phyloP scores from a whole-genome alignment of 352 stramenopile genomes.

The Phytopythium vexans region DNA sequence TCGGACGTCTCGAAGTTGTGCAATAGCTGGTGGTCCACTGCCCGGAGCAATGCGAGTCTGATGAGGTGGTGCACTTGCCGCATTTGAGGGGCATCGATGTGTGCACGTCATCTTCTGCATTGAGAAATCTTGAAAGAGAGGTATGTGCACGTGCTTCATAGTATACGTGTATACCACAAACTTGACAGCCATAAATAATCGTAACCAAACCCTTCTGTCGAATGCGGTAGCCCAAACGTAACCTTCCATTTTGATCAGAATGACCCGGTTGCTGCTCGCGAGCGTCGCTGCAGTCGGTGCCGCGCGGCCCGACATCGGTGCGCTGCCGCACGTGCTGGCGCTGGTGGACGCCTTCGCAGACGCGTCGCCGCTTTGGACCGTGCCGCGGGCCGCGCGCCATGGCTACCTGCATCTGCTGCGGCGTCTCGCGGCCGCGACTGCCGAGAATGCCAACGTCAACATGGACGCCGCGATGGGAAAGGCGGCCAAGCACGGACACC shows the following conservation, averaged over 20 bases:
- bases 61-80: too few species aligned
- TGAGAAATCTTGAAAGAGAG: too few species aligned
- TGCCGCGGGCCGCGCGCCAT: slow-evolving; percentile 29
- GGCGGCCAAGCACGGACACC: slow-evolving; percentile 30
- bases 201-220: neutral
- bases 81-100: too few species aligned
- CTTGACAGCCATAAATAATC: too few species aligned
- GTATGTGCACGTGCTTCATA: too few species aligned
- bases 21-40: too few species aligned
- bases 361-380: slow-evolving; percentile 29
- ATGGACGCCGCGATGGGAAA: slow-evolving; percentile 34
- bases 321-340: slow-evolving; percentile 37
- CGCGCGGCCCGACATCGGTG: slow-evolving; percentile 12
- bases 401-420: slow-evolving; percentile 39
- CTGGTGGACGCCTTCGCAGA: slow-evolving; percentile 33
- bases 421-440: slow-evolving; percentile 21
- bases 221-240: too few species aligned
- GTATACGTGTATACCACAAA: too few species aligned
- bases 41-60: too few species aligned
- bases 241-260: neutral
- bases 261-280: slow-evolving; percentile 2
- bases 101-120: too few species aligned
- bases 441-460: slow-evolving; percentile 16
- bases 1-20: too few species aligned
- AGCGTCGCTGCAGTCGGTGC: slow-evolving; percentile 18